Conservation (phyloP, 1,139 yeast genomes). For the Debaryomyces sp. region DNA sequence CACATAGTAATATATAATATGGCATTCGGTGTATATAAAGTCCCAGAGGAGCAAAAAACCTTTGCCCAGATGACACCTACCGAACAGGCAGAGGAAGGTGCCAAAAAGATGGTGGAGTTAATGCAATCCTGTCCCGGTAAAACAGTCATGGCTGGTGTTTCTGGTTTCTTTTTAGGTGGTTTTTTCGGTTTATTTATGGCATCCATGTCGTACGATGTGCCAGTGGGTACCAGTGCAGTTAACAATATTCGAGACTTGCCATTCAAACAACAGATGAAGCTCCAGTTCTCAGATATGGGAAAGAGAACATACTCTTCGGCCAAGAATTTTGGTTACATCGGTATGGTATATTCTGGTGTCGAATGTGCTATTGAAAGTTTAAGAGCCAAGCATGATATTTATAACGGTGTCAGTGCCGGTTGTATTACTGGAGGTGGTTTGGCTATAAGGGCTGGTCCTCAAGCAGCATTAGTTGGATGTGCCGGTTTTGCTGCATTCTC, state of each 20-base stretch:
- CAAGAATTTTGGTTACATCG: constrained; percentile 92
- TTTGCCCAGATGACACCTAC: constrained; percentile 80
- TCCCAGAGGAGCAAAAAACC: constrained; percentile 37
- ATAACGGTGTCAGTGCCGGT: constrained; percentile 92
- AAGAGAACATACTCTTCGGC: constrained; percentile 84
- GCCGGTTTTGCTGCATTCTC: constrained; percentile 98
- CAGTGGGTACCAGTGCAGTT: constrained; percentile 62
- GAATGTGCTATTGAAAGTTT: constrained; percentile 87
- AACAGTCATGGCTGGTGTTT: constrained; percentile 86
- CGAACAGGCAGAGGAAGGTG: constrained; percentile 92
- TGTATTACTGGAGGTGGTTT: constrained; percentile 93
- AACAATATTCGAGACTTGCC: constrained; percentile 77
- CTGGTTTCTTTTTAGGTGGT: constrained; percentile 96
- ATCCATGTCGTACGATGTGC: constrained; percentile 83
- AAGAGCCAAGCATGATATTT: constrained; percentile 90
- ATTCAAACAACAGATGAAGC: constrained; percentile 87
- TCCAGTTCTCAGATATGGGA: constrained; percentile 93
- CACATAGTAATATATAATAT: background rate
- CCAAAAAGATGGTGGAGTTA: constrained; percentile 76
- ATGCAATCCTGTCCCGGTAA: constrained; percentile 97
- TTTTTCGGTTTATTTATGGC: constrained; percentile 97
- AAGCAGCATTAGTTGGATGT: constrained; percentile 88
- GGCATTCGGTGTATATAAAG: constrained; percentile 23
- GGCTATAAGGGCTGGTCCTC: constrained; percentile 91
- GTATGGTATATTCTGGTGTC: constrained; percentile 91